Base-by-base conservation (phyloP, 2,329 filamentous ascomycete species). In the Aspergillus aculeatus region DNA sequence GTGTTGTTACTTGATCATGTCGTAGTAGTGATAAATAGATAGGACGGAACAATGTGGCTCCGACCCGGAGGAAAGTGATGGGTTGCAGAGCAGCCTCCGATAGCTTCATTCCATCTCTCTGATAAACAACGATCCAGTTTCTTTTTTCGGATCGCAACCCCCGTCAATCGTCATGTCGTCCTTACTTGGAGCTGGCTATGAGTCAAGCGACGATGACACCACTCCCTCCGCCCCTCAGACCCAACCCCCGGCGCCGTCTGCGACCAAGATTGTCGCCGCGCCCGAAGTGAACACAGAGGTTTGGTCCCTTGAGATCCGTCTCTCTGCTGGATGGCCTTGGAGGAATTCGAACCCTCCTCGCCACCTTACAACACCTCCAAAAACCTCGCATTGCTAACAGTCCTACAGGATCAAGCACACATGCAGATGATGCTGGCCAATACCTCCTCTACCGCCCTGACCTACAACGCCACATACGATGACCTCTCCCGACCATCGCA, bases 401-500 rank as follows among this genome's bases (percentile, higher is more conserved):
- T 58, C 64, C 52, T 65, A 74, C 71, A 83, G 82, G 80, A 82
- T 64, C 75, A 78, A 52, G 78, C 78, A 62, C 78, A 78, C 51
- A 75, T 82, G 68, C 81, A 82, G 61, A 75, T 83, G 67, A 80
- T 79, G 64, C 77, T 84, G 44, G 77, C 81, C 62, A 83, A 82
- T 59, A 79, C 81, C 47, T 81, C 79, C 0, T 81, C 81, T 47
- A 80, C 75, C 60, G 73, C 77, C 24, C 77, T 84, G 56, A 79
- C 80, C 44, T 83, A 82, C 70, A 83, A 83, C 69, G 80, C 80
- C 57, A 88, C 88, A n/a, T 89, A 88, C 66, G 87, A 90, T 66
- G 87, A 91, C 68, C 80, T 94, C 47, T 83, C 86, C 50, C 84
- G 86, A 60, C 85, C 89, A 1, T 78, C 80, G 9, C 77, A 87